These are phyloP conservation scores for Endotrypanum monterogeii DNA, from an alignment of 208 protist genomes.

Conservation along the genomic window DNA sequence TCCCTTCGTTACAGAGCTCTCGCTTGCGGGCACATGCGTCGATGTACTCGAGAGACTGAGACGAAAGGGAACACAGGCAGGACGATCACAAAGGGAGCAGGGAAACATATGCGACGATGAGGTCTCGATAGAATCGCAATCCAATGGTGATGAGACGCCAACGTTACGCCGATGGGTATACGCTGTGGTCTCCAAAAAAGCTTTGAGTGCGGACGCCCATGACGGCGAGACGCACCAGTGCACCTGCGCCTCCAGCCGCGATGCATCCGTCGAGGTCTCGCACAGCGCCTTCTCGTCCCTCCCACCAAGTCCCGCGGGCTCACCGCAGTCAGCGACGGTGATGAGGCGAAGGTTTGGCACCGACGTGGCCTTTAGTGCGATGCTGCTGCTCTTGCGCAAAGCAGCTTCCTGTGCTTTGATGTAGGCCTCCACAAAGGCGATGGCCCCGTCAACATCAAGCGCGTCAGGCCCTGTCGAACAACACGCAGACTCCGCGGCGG, in stretches of 20 bases:
- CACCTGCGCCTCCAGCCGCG: slow-evolving; percentile 7
- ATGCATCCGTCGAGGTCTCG: neutral
- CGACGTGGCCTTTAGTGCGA: neutral
- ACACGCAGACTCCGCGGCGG: neutral
- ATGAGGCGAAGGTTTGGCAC: slow-evolving; percentile 3
- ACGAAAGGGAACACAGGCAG: slow-evolving; percentile 14
- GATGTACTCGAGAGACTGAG: slow-evolving; percentile 35
- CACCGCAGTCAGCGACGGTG: slow-evolving; percentile 16
- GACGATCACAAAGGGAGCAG: slow-evolving; percentile 62
- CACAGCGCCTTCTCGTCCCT: neutral
- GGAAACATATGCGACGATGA: slow-evolving; percentile 28
- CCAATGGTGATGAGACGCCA: neutral
- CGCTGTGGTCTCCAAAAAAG: slow-evolving; percentile 29
- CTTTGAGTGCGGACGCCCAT: slow-evolving; percentile 31
- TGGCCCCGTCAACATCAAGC: slow-evolving; percentile 44
- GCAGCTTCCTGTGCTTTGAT: slow-evolving; percentile 20
- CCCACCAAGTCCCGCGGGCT: neutral
- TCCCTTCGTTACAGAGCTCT: neutral
- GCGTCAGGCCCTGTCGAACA: slow-evolving; percentile 30
- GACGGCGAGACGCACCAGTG: slow-evolving; percentile 37
- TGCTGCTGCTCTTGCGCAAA: neutral
- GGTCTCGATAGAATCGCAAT: neutral
- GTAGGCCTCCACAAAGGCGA: slow-evolving; percentile 46
- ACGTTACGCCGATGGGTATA: slow-evolving; percentile 1
- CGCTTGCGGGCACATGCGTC: slow-evolving; percentile 11